Evolutionary conservation across 1,284 basidiomycete species (phyloP).

Genomic region (Ustilago loliicola): DNA sequence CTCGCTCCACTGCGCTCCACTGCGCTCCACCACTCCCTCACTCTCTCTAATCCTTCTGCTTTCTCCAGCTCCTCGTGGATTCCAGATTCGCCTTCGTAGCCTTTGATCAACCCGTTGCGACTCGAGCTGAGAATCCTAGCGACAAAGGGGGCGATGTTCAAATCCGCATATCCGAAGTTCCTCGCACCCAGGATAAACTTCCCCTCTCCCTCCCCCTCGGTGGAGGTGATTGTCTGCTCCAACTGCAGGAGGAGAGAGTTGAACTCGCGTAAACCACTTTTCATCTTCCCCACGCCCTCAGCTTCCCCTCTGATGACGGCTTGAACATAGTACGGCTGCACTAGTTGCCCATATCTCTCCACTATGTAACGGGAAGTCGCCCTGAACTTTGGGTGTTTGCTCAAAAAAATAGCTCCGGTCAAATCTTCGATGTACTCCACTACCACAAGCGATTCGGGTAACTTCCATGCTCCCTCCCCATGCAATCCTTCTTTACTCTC

Average conservation of each 20-base stretch:
- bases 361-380: slow-evolving; percentile 24
- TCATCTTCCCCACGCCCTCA: neutral
- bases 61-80: slow-evolving; percentile 15
- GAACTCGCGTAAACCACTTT: slow-evolving; percentile 15
- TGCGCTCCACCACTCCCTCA: slow-evolving; percentile 26
- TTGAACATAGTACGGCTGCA: slow-evolving; percentile 19
- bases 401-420: neutral
- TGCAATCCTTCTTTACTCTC: neutral
- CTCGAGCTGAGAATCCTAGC: slow-evolving; percentile 4
- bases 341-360: slow-evolving; percentile 25
- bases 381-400: neutral
- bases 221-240: no score
- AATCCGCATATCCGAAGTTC: slow-evolving; percentile 25
- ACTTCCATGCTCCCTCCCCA: slow-evolving; percentile 10
- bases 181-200: slow-evolving; percentile 9
- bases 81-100: neutral
- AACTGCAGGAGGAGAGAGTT: neutral
- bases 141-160: slow-evolving; percentile 22
- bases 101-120: no score
- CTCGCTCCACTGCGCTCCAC: slow-evolving; percentile 18
- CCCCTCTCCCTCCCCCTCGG: neutral
- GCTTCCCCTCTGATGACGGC: neutral
- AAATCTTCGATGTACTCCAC: slow-evolving; percentile 39
- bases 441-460: slow-evolving; percentile 38
- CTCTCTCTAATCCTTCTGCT: slow-evolving; percentile 12